A percentile compares a stretch with the other conserved stretches of the same genome.
Conservation (phyloP, 108 stramenopile genomes). For the Skeletonema grethae region DNA sequence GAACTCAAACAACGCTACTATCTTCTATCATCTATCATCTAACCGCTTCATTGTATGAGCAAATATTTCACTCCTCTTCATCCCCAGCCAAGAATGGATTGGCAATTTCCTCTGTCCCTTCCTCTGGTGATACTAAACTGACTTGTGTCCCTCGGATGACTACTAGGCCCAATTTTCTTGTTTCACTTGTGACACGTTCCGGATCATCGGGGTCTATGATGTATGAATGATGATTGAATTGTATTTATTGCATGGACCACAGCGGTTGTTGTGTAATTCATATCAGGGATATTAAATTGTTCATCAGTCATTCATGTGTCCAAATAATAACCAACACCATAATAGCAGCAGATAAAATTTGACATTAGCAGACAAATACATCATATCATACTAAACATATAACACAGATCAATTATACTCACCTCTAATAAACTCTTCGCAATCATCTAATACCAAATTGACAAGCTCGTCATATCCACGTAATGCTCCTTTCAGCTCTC, state of each 20-base stretch:
- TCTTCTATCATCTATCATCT: slow-evolving; percentile 29
- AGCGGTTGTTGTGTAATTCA: no score
- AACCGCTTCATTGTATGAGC: slow-evolving; percentile 24
- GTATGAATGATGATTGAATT: background rate
- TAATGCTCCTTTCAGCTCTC: slow-evolving; percentile 75
- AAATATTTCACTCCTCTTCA: slow-evolving; percentile 52
- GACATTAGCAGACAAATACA: no score
- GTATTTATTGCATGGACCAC: background rate
- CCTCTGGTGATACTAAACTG: slow-evolving; percentile 81
- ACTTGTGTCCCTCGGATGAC: slow-evolving; percentile 89
- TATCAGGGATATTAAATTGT: no score
- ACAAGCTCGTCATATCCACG: slow-evolving; percentile 88
- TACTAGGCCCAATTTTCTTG: slow-evolving; percentile 73
- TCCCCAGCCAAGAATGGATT: slow-evolving; percentile 77
- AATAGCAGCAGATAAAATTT: no score
- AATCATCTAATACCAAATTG: slow-evolving; percentile 87
- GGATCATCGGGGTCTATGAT: slow-evolving; percentile 66
- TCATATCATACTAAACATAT: no score
- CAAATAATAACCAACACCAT: no score
- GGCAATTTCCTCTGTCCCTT: slow-evolving; percentile 88
- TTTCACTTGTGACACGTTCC: slow-evolving; percentile 66
- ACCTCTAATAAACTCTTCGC: slow-evolving; percentile 85
- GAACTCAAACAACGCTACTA: background rate
- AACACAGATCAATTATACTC: slow-evolving; percentile 12
- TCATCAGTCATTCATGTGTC: no score